These are phyloP conservation scores for Fusarium sp. DNA, from an alignment of 2,329 filamentous ascomycete species.

Conservation along the genomic window DNA sequence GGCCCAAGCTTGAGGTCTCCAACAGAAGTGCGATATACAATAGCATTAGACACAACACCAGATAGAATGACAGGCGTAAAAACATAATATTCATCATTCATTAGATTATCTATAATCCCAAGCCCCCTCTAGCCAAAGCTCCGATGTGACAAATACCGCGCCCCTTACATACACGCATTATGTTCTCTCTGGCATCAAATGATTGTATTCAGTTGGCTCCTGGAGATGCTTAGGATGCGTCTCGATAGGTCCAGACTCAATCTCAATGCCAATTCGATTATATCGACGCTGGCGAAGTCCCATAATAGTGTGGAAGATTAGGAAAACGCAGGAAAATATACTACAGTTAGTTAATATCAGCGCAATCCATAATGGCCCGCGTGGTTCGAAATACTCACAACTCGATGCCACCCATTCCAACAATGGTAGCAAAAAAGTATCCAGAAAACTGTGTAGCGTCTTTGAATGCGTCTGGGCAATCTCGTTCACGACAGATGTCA, in stretches of 20 bases:
- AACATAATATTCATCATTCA: neutral
- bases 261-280: constrained; percentile 24
- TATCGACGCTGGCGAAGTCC: constrained; percentile 58
- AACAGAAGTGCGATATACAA: neutral
- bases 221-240: constrained; percentile 8
- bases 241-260: neutral
- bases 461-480: constrained; percentile 31
- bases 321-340: constrained; percentile 56
- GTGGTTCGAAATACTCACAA: constrained; percentile 53
- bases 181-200: neutral
- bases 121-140: neutral
- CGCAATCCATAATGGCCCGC: accelerated
- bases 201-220: constrained; percentile 5
- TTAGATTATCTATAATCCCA: neutral
- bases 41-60: neutral
- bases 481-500: constrained; percentile 42
- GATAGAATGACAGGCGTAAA: neutral
- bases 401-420: constrained; percentile 56
- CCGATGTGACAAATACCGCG: neutral
- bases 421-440: constrained; percentile 49
- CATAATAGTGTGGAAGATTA: constrained; percentile 56
- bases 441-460: constrained; percentile 39
- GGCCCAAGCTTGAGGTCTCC: neutral
- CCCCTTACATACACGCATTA: neutral
- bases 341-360: constrained; percentile 42